Evolutionary conservation across 192 early-diverging fungal genomes (phyloP).

Genomic region (Backusella morwellensis): DNA sequence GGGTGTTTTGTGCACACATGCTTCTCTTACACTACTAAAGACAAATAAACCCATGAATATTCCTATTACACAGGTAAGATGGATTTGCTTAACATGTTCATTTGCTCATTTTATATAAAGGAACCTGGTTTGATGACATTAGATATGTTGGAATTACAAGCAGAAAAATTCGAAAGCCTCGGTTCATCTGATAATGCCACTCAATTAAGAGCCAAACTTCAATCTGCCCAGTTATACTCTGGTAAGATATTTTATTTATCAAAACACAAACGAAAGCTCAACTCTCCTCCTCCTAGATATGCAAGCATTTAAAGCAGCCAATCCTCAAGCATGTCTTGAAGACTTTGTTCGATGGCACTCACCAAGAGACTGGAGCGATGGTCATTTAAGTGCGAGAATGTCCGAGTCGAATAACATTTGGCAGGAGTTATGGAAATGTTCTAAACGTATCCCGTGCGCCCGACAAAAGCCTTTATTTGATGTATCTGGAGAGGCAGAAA

Average conservation of each 20-base stretch:
- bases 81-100: background rate
- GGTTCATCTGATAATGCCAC: conserved; percentile 73
- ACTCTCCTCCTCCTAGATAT: conserved; percentile 53
- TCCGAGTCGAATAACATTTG: conserved; percentile 78
- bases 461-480: conserved; percentile 84
- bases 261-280: too few species aligned
- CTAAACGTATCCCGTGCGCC: conserved; percentile 56
- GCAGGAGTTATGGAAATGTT: conserved; percentile 78
- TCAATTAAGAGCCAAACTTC: conserved; percentile 70
- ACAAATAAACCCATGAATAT: conserved; percentile 66
- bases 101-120: conserved; percentile 26
- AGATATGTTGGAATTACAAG: conserved; percentile 85
- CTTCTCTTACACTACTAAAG: conserved; percentile 29
- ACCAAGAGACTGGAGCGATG: conserved; percentile 84
- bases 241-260: conserved; percentile 34
- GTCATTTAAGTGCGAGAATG: conserved; percentile 75
- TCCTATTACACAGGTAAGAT: conserved; percentile 56
- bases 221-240: conserved; percentile 70
- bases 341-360: conserved; percentile 97
- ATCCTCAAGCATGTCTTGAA: conserved; percentile 70
- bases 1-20: conserved; percentile 42
- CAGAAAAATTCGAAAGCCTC: conserved; percentile 71
- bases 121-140: conserved; percentile 81
- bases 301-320: conserved; percentile 94
- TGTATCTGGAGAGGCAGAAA: conserved; percentile 69